Conservation (phyloP, 2,329 filamentous ascomycete species). For the Fusarium lateritium region DNA sequence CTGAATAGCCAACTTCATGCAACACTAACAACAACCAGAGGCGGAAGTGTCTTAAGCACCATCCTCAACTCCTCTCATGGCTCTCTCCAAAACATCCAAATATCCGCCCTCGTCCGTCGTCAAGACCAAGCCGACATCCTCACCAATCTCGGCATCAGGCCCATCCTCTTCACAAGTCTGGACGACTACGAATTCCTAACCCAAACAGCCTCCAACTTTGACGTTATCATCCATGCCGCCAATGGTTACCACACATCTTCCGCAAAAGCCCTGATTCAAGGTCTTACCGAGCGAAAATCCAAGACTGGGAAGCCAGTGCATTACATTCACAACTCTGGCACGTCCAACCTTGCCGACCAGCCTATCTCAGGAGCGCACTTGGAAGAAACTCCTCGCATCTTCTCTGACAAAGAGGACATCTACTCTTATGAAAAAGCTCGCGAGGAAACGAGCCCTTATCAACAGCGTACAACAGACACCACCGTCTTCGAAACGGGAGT, state of each 20-base stretch:
- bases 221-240: conserved; percentile 15
- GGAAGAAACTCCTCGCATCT: not conserved
- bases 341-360: conserved; percentile 10
- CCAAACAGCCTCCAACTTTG: not conserved
- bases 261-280: not conserved
- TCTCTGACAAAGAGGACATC: conserved; percentile 14
- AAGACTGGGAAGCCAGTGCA: not conserved
- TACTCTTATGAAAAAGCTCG: conserved; percentile 15
- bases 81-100: not conserved
- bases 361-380: conserved; percentile 5
- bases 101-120: not conserved
- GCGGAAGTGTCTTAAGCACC: conserved; percentile 7
- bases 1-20: rapidly evolving
- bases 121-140: not conserved
- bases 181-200: not conserved
- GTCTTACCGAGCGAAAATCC: not conserved
- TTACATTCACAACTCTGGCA: conserved; percentile 22
- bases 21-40: not conserved
- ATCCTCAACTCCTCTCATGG: not conserved
- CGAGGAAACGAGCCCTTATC: not conserved
- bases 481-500: conserved; percentile 8
- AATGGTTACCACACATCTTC: conserved; percentile 8
- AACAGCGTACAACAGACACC: conserved; percentile 18
- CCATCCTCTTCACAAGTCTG: conserved; percentile 3
- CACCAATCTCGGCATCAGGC: not conserved